These are phyloP conservation scores for Aspergillus chevalieri DNA, from an alignment of 2,329 filamentous ascomycete species.

Conservation along the genomic window DNA sequence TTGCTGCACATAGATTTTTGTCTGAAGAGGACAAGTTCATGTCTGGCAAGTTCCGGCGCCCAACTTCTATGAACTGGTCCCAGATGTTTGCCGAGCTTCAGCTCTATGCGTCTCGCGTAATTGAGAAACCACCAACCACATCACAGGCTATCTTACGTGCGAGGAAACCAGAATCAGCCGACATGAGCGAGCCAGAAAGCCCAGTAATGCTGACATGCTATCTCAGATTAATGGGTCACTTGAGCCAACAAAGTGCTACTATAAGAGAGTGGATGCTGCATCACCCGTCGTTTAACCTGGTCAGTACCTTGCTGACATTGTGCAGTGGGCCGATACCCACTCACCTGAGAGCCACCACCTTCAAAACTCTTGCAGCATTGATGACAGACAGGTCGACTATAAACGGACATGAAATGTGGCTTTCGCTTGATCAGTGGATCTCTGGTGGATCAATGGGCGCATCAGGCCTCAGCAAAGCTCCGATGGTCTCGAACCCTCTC, in stretches of 20 bases:
- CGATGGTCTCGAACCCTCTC: constrained; percentile 36
- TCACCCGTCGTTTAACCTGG: constrained; percentile 60
- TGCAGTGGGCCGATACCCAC: constrained; percentile 70
- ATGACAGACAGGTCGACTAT: constrained; percentile 65
- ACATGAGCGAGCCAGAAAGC: constrained; percentile 84
- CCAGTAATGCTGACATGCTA: constrained; percentile 97
- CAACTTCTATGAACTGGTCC: constrained; percentile 80
- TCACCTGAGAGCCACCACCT: constrained; percentile 75
- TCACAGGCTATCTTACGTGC: constrained; percentile 52
- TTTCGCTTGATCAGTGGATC: constrained; percentile 71
- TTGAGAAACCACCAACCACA: constrained; percentile 59
- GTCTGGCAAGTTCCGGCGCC: constrained; percentile 71
- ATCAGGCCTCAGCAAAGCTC: constrained; percentile 42
- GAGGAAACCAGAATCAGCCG: constrained; percentile 57
- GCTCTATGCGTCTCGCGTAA: constrained; percentile 73
- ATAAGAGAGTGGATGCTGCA: constrained; percentile 70
- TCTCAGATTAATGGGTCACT: constrained; percentile 75
- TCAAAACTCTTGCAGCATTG: constrained; percentile 69
- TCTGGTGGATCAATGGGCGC: constrained; percentile 45
- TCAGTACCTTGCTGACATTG: constrained; percentile 69
- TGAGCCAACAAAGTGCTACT: constrained; percentile 66
- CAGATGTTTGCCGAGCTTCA: constrained; percentile 89
- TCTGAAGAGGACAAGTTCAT: constrained; percentile 73
- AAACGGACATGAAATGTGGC: constrained; percentile 72
- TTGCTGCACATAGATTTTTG: constrained; percentile 79